Conservation (phyloP, 2,329 filamentous ascomycete species). For the Cladophialophora bantiana region DNA sequence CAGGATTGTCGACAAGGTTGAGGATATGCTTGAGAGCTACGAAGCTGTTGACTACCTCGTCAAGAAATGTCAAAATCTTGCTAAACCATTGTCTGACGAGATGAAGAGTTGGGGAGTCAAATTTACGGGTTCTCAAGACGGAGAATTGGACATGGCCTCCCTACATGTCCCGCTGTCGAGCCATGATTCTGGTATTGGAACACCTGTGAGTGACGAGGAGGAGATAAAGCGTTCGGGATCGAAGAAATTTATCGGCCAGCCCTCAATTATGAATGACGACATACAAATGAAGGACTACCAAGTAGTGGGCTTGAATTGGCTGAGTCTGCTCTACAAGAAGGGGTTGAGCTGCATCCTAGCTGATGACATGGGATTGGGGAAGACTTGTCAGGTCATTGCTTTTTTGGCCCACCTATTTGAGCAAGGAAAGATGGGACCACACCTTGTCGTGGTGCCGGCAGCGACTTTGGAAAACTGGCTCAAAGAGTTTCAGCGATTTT, state of each 20-base stretch:
- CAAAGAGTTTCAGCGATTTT: conserved; percentile 86
- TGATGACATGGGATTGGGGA: conserved; percentile 95
- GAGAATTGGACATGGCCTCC: conserved; percentile 67
- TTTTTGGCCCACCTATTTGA: conserved; percentile 85
- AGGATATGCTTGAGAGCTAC: conserved; percentile 79
- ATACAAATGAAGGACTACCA: conserved; percentile 91
- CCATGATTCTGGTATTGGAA: conserved; percentile 73
- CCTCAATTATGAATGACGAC: conserved; percentile 74
- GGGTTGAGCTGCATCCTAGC: conserved; percentile 88
- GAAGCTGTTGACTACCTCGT: conserved; percentile 85
- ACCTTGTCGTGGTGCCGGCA: conserved; percentile 88
- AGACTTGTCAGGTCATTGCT: conserved; percentile 95
- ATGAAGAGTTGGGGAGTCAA: conserved; percentile 74
- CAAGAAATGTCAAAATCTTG: conserved; percentile 74
- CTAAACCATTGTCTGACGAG: conserved; percentile 68
- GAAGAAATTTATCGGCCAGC: conserved; percentile 67
- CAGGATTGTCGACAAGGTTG: conserved; percentile 69
- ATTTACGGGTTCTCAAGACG: conserved; percentile 65
- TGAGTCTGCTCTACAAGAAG: conserved; percentile 80
- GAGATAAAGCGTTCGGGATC: conserved; percentile 43
- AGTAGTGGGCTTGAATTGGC: conserved; percentile 92
- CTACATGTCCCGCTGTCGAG: conserved; percentile 53
- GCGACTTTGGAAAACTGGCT: conserved; percentile 97
- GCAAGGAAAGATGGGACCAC: conserved; percentile 70
- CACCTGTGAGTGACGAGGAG: conserved; percentile 61